Evolutionary conservation across 495 filamentous ascomycete genomes (phyloP), one percentile per base, ranked within the genome.

Genomic region (Friedmanniomyces simplex): DNA sequence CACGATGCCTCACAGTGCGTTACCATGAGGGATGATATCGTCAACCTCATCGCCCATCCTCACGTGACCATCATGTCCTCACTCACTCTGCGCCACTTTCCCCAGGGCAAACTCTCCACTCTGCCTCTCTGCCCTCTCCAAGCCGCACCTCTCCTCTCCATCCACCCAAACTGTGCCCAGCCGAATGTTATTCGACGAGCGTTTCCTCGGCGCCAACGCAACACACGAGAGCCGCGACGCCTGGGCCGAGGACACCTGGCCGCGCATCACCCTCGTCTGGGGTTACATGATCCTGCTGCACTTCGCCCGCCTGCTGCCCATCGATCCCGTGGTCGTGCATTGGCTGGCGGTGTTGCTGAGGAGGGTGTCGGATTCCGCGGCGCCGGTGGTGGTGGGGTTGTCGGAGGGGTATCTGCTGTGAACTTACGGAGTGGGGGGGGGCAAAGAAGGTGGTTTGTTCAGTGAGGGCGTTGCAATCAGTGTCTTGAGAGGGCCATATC

Each of bases 291-390:
- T 62, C 21, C 42, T 62, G 6, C 36, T 62, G 49, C 37, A 62
- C 21, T 58, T 62, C 26, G 54, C 59, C n/a, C 13, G 22, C 11
- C 50, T 62, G n/a, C 28, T 58, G 22, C 54, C 32, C 12, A 32
- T 62, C 10, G 59, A 62, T 50, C 59, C 59, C 20, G 47, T 62
- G 6, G 45, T 62, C 16, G n/a, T 62, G 21, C 59, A 62, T 37
- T 52, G 48, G 22, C 26, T 62, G n/a, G 22, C 42, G 18, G 37
- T 58, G 4, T 22, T 62, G 28, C 28, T 57, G 48, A 37, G 50
- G 34, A 1, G 18, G 20, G 37, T 62, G 7, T 30, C 28, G 11
- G 32, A 58, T 34, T 16, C 54, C 13, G 48, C 53, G 10, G 25
- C 45, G 25, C 52, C 51, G 32, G 52, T 55, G 20, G 41, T 42